phyloP scores from a whole-genome alignment of 352 stramenopile genomes.

The Aphanomyces euteiches region DNA sequence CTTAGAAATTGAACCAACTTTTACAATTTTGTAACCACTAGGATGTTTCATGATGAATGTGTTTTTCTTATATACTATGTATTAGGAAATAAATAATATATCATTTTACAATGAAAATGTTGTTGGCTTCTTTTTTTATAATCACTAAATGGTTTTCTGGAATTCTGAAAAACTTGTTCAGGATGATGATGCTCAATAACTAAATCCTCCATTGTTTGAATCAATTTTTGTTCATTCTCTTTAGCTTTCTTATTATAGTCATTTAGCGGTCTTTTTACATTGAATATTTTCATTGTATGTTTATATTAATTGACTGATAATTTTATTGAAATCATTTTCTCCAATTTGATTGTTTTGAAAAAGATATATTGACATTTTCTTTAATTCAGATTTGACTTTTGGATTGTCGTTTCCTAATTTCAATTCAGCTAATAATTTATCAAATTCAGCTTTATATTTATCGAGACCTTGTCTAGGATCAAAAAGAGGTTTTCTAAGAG shows the following conservation, averaged over 20 bases:
- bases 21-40: constrained; percentile 3
- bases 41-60: background rate
- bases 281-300: background rate
- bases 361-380: background rate
- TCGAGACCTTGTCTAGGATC: background rate
- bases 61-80: too few relatives aligned
- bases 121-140: too few relatives aligned
- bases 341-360: background rate
- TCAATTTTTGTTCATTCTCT: constrained; percentile 2
- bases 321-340: background rate
- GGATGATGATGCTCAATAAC: background rate
- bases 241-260: background rate
- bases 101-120: background rate
- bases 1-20: background rate
- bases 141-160: too few relatives aligned
- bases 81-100: background rate
- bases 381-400: background rate
- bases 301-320: constrained; percentile 4
- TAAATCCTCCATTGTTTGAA: background rate
- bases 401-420: background rate
- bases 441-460: constrained; percentile 6
- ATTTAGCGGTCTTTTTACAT: background rate
- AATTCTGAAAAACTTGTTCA: too few relatives aligned
- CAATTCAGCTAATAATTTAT: background rate
- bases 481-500: too few relatives aligned